Base-by-base conservation (phyloP, 2,329 filamentous ascomycete species). In the Ophiostoma novo-ulmi region DNA sequence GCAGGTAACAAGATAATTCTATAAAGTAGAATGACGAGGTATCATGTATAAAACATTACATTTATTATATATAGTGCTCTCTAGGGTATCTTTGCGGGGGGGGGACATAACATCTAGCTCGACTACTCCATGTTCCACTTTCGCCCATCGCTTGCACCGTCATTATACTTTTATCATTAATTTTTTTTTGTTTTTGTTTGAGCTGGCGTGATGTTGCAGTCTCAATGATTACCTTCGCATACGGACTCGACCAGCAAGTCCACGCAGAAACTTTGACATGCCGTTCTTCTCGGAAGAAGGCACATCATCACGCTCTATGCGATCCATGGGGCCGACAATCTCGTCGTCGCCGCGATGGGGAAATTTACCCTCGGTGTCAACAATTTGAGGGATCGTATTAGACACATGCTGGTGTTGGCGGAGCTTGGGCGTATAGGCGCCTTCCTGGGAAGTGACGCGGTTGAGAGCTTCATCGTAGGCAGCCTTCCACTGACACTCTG, bases 251-350 rank as follows among this genome's bases (percentile, higher is more conserved):
- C 80, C 83, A 44, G 80, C 82, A 20, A 85, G 77, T 72, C 75
- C 82, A 75, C 81, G 83, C 81, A 84, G 82, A 76, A 85, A 85
- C 69, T 73, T 75, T 26, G 81, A 81, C 65, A 68, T 67, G 68
- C 67, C 69, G 36, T 69, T 52, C 41, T 67, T 63, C 36, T 70
- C 71, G 26, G 22, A 22, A 5, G 35, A 26, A 1, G 63, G 67
- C 6, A 64, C 35, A 20, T 14, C 44, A n/a, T 69, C 52, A 14
- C 64, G 69, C 58, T 67, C 71, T 35, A 87, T 85, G 14, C 86
- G 85, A 75, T 88, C 87, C 94, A 97, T 97, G 7, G 94, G 94
- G 1, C 94, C 94, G 64, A 97, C 93, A 77, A 97, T 96, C 79
- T 97, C 94, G 75, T 94, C 90, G 76, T 97, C 93, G 69, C 93